A percentile compares a stretch with the other conserved stretches of the same genome.
phyloP scores from a whole-genome alignment of 352 stramenopile species.

The Phytophthora chlamydospora region DNA sequence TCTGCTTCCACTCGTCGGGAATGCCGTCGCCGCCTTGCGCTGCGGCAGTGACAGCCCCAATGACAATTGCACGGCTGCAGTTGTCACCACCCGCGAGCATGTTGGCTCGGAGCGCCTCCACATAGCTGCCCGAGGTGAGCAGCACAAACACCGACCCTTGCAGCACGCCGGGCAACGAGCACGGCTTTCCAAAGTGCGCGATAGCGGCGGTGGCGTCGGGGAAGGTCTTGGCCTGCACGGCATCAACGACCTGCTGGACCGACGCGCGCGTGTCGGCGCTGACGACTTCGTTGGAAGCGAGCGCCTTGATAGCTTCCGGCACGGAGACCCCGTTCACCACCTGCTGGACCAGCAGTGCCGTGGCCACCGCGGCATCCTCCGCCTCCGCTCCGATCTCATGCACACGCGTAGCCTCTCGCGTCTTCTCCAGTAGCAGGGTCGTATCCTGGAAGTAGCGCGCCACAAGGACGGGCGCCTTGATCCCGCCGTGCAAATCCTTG shows the following conservation, averaged over 20 bases:
- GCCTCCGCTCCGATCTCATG: slow-evolving; percentile 60
- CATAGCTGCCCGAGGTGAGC: slow-evolving; percentile 49
- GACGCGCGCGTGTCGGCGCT: slow-evolving; percentile 33
- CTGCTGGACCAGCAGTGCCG: slow-evolving; percentile 56
- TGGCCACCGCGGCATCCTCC: slow-evolving; percentile 57
- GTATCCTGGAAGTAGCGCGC: slow-evolving; percentile 57
- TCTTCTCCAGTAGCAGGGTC: slow-evolving; percentile 47
- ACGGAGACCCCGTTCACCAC: slow-evolving; percentile 48
- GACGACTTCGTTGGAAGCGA: slow-evolving; percentile 47
- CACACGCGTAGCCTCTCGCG: slow-evolving; percentile 52
- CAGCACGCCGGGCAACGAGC: slow-evolving; percentile 56
- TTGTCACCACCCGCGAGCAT: slow-evolving; percentile 71
- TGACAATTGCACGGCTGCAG: slow-evolving; percentile 69
- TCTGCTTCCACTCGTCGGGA: slow-evolving; percentile 55
- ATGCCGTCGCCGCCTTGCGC: slow-evolving; percentile 36
- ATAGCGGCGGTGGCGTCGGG: slow-evolving; percentile 52
- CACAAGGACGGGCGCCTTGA: slow-evolving; percentile 62
- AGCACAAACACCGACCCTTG: slow-evolving; percentile 68
- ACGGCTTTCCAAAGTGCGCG: slow-evolving; percentile 63
- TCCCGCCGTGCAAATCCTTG: slow-evolving; percentile 64
- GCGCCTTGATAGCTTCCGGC: slow-evolving; percentile 40
- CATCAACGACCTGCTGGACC: slow-evolving; percentile 55
- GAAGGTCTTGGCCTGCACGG: slow-evolving; percentile 47
- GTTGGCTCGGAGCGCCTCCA: slow-evolving; percentile 59
- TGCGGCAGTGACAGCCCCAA: slow-evolving; percentile 58